phyloP scores from a whole-genome alignment of 2,329 filamentous ascomycete species.

The Fonsecaea erecta region DNA sequence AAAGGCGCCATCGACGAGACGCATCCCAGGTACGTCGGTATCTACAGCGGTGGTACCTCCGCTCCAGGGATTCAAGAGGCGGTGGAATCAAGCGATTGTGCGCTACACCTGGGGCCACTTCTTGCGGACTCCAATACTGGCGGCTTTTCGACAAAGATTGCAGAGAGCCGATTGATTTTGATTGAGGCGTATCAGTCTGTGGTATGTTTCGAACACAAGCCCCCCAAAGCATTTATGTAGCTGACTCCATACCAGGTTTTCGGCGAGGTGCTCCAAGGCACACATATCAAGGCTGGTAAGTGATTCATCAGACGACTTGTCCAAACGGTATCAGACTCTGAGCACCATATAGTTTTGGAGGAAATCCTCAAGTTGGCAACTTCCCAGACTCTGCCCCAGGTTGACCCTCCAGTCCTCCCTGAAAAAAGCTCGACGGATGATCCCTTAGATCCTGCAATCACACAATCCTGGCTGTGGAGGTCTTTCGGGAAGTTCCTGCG shows the following conservation, averaged over 20 bases:
- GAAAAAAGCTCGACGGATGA: too few relatives aligned
- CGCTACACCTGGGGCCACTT: constrained; percentile 53
- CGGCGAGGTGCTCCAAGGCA: too few relatives aligned
- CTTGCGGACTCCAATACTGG: constrained; percentile 53
- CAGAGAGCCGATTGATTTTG: neutral
- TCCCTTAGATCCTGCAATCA: neutral
- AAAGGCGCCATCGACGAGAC: constrained; percentile 13
- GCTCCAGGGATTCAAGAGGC: neutral
- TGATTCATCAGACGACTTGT: too few relatives aligned
- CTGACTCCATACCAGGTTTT: too few relatives aligned
- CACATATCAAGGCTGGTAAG: too few relatives aligned
- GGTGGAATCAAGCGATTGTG: constrained; percentile 44
- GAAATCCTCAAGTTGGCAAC: too few relatives aligned
- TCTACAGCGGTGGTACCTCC: constrained; percentile 3
- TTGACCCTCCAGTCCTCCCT: too few relatives aligned
- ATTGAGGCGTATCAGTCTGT: neutral
- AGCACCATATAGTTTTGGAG: too few relatives aligned
- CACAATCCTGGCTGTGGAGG: neutral
- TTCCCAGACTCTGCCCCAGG: too few relatives aligned
- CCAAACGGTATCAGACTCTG: too few relatives aligned
- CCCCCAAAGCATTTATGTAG: too few relatives aligned
- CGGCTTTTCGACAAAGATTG: constrained; percentile 17
- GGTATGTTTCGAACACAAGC: too few relatives aligned
- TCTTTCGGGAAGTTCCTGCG: neutral
- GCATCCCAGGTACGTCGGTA: neutral